These are phyloP conservation scores for Hypoxylon cercidicola DNA, from an alignment of 495 filamentous ascomycete species.

Conservation along the genomic window DNA sequence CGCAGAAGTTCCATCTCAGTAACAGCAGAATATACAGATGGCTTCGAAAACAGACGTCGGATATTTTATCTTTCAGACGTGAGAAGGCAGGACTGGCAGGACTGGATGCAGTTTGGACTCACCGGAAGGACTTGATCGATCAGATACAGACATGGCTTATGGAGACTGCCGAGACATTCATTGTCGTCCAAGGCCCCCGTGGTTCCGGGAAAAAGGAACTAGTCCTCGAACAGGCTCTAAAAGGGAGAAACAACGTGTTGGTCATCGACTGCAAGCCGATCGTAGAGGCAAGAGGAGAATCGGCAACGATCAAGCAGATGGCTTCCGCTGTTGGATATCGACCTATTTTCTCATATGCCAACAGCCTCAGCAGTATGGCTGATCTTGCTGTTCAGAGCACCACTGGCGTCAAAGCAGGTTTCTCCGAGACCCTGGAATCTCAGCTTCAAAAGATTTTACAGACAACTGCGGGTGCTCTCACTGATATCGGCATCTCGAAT, in stretches of 20 bases:
- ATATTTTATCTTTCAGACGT: conserved; percentile 66
- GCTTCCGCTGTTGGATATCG: conserved; percentile 89
- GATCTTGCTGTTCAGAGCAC: conserved; percentile 94
- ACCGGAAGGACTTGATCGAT: conserved; percentile 81
- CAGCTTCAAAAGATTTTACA: conserved; percentile 93
- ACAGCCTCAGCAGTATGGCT: conserved; percentile 88
- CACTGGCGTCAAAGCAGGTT: conserved; percentile 92
- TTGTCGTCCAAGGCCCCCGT: conserved; percentile 90
- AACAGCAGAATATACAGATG: conserved; percentile 78
- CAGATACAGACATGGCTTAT: conserved; percentile 86
- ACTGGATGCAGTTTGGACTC: conserved; percentile 85
- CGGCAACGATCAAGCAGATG: conserved; percentile 83
- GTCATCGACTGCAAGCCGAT: conserved; percentile 96
- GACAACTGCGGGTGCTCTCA: conserved; percentile 83
- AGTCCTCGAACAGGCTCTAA: conserved; percentile 83
- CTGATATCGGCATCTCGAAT: conserved; percentile 73
- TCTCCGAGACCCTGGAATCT: conserved; percentile 91
- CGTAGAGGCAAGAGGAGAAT: conserved; percentile 89
- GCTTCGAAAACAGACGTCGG: conserved; percentile 81
- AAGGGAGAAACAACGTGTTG: conserved; percentile 78
- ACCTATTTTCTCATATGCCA: conserved; percentile 96
- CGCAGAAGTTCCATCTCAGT: conserved; percentile 74
- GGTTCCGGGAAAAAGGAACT: conserved; percentile 92
- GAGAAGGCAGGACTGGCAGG: conserved; percentile 71
- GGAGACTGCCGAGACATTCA: conserved; percentile 90